phyloP scores from a whole-genome alignment of 305 asterid species.

The Petunia hybrid region DNA sequence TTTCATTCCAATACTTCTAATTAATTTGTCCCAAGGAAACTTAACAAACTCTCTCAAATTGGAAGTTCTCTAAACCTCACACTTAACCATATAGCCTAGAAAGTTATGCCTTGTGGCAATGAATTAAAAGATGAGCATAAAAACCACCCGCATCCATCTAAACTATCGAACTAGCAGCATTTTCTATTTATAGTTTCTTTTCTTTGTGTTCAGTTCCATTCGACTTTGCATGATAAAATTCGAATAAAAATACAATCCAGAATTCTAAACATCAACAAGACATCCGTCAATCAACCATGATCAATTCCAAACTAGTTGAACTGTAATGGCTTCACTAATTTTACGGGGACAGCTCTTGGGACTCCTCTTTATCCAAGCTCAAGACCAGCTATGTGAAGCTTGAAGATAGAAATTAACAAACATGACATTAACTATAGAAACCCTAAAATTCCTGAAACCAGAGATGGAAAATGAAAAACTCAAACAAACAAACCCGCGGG shows the following conservation, averaged over 20 bases:
- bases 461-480: neutral
- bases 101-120: neutral
- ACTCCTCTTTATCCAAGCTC: neutral
- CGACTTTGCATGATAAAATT: neutral
- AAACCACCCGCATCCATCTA: constrained; percentile 6
- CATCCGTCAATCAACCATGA: neutral
- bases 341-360: neutral
- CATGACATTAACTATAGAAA: neutral
- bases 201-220: neutral
- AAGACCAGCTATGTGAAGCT: neutral
- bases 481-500: too few species aligned
- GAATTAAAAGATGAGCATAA: neutral
- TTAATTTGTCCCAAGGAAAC: neutral
- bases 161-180: neutral
- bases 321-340: neutral
- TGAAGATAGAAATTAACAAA: neutral
- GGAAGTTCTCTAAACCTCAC: constrained; percentile 4
- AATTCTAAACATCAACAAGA: neutral
- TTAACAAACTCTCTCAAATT: neutral
- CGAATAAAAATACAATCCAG: neutral
- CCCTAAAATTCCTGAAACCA: constrained; percentile 11
- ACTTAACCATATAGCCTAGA: constrained; percentile 4
- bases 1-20: neutral
- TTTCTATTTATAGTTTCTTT: neutral
- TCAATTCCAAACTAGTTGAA: neutral